These are phyloP conservation scores for Coffea canephora DNA, from an alignment of 257 asterid species.

Conservation along the genomic window DNA sequence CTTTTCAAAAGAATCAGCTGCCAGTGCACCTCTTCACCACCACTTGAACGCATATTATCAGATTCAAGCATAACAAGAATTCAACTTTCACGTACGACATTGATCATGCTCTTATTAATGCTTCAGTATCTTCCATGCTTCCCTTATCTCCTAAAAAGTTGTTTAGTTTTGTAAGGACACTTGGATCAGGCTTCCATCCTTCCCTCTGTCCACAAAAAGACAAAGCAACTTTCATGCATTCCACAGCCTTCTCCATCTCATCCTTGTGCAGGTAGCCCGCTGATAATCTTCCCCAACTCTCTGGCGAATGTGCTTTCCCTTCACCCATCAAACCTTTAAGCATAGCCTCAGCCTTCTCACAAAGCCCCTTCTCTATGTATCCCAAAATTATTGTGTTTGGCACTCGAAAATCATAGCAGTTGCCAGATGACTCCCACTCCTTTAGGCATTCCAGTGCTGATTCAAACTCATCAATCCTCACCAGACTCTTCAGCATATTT, in stretches of 20 bases:
- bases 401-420: conserved; percentile 65
- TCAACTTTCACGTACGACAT: conserved; percentile 26
- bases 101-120: conserved; percentile 29
- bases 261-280: conserved; percentile 58
- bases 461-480: conserved; percentile 61
- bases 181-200: conserved; percentile 36
- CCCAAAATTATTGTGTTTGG: conserved; percentile 49
- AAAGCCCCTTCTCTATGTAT: conserved; percentile 43
- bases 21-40: background rate
- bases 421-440: conserved; percentile 77
- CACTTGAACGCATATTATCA: background rate
- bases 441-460: conserved; percentile 59
- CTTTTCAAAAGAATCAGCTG: background rate
- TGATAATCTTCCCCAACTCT: conserved; percentile 56
- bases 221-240: conserved; percentile 45
- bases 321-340: conserved; percentile 39
- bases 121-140: conserved; percentile 23
- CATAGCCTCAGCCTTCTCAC: conserved; percentile 58
- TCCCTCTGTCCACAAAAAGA: conserved; percentile 31
- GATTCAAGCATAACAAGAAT: background rate
- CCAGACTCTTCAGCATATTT: conserved; percentile 56
- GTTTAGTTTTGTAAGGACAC: conserved; percentile 31
- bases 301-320: conserved; percentile 38
- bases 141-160: conserved; percentile 16
- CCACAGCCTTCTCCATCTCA: conserved; percentile 41